Evolutionary conservation across 352 stramenopile genomes (phyloP), one percentile per base, ranked within the genome.

Genomic region (Pythium scleroteichum): DNA sequence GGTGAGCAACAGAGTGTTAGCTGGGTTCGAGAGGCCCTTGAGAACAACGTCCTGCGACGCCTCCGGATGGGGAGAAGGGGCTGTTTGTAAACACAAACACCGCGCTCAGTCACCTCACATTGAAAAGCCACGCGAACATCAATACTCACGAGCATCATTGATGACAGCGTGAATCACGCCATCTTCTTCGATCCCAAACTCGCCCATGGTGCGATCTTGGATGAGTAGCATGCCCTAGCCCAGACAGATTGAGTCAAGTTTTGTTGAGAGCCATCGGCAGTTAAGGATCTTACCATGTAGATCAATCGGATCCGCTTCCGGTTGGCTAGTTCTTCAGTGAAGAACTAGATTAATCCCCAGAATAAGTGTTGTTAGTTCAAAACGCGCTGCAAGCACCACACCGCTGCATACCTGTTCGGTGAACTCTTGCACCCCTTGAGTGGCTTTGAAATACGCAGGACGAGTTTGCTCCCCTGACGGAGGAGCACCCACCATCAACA

Each of bases 121-220:
- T 23, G 13, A 19, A 27, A 35, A 44, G 6, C 46, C 3, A 33
- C 50, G 26, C 6, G 32, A 24, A 33, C 14, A 3, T 20, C 40
- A 27, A 26, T 47, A 87, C 80, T 59, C 77, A 90, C 80, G 72
- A 23, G 76, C 73, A 53, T 89, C 75, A 0, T 79, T 90, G 67
- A 93, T 74, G 24, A 93, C 79, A 57, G 72, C 77, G 61, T 93
- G 79, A 53, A 93, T 87, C 17, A 93, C 81, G 6, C 81, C 78
- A 48, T 84, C 73, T 42, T 90, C 76, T 62, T 89, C 81, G 46
- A 91, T 89, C 41, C 81, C 76, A 49, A 88, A 93, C 53, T 89
- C 79, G n/a, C 81, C 79, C 78, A 93, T 88, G 0, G 70, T 75
- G 13, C 78, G 78, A 51, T 72, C 77, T 22, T 65, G 68, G 29